Evolutionary conservation across 2,329 filamentous ascomycete species (phyloP).

Genomic region (Trichoderma koningii): DNA sequence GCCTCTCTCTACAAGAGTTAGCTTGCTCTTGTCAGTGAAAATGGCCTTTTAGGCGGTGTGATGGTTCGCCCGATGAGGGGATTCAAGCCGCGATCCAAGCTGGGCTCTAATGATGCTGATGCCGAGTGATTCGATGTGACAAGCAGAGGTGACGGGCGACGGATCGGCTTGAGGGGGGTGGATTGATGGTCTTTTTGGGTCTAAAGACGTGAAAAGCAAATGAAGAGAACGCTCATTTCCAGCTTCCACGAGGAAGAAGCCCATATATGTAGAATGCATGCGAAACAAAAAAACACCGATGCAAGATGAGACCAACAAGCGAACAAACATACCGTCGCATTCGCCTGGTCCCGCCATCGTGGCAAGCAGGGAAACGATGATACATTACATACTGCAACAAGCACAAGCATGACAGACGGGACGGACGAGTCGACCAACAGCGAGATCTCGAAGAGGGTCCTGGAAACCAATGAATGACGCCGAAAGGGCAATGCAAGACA

Average conservation of each 20-base stretch:
- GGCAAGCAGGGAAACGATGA: conserved; percentile 15
- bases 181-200: not conserved
- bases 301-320: not conserved
- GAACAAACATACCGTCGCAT: conserved; percentile 21
- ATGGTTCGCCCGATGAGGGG: not conserved
- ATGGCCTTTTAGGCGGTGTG: conserved; percentile 8
- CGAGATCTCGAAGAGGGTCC: conserved; percentile 3
- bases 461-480: conserved; percentile 16
- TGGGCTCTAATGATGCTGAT: not conserved
- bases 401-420: not conserved
- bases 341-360: conserved; percentile 22
- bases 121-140: conserved; percentile 24
- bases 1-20: no score
- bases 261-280: conserved; percentile 10
- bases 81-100: not conserved
- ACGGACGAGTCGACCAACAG: conserved; percentile 8
- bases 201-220: not conserved
- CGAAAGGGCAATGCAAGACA: not conserved
- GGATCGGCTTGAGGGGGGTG: not conserved
- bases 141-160: not conserved
- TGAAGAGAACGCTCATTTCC: not conserved
- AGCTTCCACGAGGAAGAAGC: not conserved
- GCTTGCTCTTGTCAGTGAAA: not conserved
- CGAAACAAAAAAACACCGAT: conserved; percentile 1
- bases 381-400: not conserved